Evolutionary conservation across 2,329 filamentous ascomycete genomes (phyloP), one percentile per base, ranked within the genome.

Genomic region (Leptographium lundbergii): DNA sequence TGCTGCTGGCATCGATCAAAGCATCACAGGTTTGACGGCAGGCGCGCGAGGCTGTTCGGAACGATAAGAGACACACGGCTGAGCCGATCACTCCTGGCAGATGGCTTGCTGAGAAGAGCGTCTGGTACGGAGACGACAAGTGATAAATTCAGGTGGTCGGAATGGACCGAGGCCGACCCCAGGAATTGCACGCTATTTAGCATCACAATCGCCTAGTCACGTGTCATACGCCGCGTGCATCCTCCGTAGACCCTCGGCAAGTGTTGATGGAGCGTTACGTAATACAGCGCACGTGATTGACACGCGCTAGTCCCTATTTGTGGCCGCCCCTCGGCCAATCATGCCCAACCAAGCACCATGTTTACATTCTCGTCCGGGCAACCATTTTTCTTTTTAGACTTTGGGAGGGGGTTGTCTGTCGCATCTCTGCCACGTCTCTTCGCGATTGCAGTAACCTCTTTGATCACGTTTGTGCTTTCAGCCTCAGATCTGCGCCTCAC

Each of bases 151-250:
- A 57, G 59, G 59, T 65, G 66, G 64, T 66, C 63, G 67, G 66
- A 63, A 48, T 64, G 64, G 61, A 61, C 66, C 67, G 67, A 68
- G 67, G 66, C 65, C 42, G 24, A 36, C 51, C 51, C 51, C 51
- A 54, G 51, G 24, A 48, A 25, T 13, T n/a, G 47, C 3, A n/a
- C 32, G 32, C 32, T 24, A 50, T 24, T 24, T 50, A 50, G 47
- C 25, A 29, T 25, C 25, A 17, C 25, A 19, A 22, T 54, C 52
- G n/a, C 32, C 52, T 24, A 63, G 57, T 52, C 51, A 54, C 36
- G 36, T 42, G 50, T 24, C 4, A 34, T 11, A 14, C 11, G 6
- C 53, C 4, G 42, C 42, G 19, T 7, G 17, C 9, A 42, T n/a
- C n/a, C n/a, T n/a, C n/a, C n/a, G n/a, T n/a, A n/a, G 9, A 42